These are phyloP conservation scores for Castanea crenata DNA, from an alignment of 306 rosid species.

Conservation along the genomic window DNA sequence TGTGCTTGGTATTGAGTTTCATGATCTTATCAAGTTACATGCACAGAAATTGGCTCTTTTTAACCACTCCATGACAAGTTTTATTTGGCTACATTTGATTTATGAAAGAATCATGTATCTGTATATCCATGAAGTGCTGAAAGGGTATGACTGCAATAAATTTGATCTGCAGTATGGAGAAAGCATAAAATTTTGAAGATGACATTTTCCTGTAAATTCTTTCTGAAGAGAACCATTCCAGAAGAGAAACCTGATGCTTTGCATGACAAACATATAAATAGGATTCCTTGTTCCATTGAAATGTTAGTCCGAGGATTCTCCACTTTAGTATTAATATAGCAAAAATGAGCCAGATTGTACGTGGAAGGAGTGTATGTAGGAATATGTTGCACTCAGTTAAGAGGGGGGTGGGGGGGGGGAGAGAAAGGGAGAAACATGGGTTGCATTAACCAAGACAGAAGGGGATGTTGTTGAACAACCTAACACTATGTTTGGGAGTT, in stretches of 20 bases:
- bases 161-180: neutral
- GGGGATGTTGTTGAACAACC: too few relatives aligned
- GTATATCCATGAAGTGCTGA: neutral
- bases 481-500: too few relatives aligned
- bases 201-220: neutral
- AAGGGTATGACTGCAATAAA: neutral
- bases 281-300: neutral
- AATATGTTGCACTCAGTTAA: neutral
- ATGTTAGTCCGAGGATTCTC: neutral
- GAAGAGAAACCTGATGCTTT: neutral
- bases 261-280: neutral
- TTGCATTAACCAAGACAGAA: too few relatives aligned
- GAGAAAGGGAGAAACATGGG: too few relatives aligned
- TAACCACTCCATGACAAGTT: neutral
- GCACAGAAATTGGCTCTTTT: neutral
- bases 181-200: neutral
- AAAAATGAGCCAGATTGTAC: too few relatives aligned
- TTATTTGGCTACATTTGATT: neutral
- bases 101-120: neutral
- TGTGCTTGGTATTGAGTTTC: neutral
- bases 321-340: too few relatives aligned
- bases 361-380: neutral
- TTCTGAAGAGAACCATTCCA: neutral
- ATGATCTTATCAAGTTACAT: neutral
- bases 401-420: too few relatives aligned